phyloP scores from a whole-genome alignment of 2,329 filamentous ascomycete genomes.

The Aquanectria penicillioides region DNA sequence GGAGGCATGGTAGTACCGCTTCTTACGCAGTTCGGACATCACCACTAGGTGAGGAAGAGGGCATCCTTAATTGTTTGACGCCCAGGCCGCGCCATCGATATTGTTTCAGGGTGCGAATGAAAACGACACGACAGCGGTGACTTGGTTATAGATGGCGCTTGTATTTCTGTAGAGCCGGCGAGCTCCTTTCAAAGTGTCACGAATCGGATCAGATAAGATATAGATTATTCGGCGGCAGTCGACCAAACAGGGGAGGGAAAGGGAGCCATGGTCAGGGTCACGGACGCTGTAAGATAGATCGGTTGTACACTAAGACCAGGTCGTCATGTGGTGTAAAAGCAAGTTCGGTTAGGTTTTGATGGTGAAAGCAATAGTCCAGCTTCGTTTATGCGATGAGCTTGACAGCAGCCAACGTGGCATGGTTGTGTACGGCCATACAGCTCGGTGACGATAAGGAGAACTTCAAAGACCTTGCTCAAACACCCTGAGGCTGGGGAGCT shows the following conservation, averaged over 20 bases:
- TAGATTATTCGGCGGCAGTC: constrained; percentile 26
- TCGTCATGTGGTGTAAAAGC: neutral
- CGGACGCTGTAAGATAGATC: constrained; percentile 24
- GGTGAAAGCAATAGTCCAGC: neutral
- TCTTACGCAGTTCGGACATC: constrained; percentile 81
- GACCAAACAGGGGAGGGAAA: constrained; percentile 12
- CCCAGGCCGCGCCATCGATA: constrained; percentile 18
- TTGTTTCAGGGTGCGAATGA: constrained; percentile 17
- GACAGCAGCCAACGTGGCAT: neutral
- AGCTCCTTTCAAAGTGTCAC: constrained; percentile 29
- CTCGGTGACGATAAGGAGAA: too few species aligned
- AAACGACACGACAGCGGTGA: constrained; percentile 19
- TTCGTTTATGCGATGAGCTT: neutral
- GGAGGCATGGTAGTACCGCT: constrained; percentile 82
- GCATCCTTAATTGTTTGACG: constrained; percentile 14
- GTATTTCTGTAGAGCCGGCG: constrained; percentile 34
- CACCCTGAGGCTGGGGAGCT: neutral
- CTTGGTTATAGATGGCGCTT: constrained; percentile 28
- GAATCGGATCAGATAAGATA: constrained; percentile 22
- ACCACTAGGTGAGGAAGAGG: constrained; percentile 58
- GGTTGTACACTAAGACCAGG: constrained; percentile 8
- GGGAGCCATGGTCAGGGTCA: constrained; percentile 14
- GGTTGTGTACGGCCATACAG: too few species aligned
- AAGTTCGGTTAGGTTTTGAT: neutral
- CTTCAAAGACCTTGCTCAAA: constrained; percentile 4